A percentile compares a stretch with the other conserved stretches of the same genome.
These are phyloP conservation scores for Dryas drummondii DNA, from an alignment of 306 rosid genomes.

Conservation along the genomic window DNA sequence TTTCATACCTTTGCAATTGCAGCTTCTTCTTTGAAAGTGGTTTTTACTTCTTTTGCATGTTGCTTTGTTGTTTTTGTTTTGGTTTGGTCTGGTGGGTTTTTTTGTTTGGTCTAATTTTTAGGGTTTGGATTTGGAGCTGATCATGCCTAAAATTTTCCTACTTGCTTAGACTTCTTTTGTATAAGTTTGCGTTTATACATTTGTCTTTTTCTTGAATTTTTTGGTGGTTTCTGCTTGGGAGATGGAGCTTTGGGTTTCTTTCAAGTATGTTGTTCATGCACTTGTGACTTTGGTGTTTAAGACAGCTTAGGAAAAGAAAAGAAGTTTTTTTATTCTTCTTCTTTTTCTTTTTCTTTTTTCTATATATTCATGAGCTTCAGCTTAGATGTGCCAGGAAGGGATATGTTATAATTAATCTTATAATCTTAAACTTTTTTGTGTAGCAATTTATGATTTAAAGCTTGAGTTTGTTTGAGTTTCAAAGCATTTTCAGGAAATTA, in stretches of 20 bases:
- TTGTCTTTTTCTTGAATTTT: background rate
- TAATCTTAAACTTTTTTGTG: background rate
- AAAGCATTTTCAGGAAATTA: background rate
- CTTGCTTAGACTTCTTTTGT: background rate
- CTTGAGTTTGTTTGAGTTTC: background rate
- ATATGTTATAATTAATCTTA: background rate
- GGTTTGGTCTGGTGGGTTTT: background rate
- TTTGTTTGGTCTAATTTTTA: background rate
- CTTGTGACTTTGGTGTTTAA: too few species aligned
- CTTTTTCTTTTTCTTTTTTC: too few species aligned
- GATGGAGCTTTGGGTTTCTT: background rate
- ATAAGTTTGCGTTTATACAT: background rate
- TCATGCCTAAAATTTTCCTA: background rate
- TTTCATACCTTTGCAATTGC: background rate
- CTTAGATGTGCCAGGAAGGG: background rate
- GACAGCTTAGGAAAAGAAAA: background rate
- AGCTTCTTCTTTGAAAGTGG: conserved; percentile 1
- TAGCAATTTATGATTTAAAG: background rate
- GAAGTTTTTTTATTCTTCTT: background rate
- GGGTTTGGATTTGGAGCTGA: conserved; percentile 8
- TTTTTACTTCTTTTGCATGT: conserved; percentile 2
- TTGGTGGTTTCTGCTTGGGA: background rate
- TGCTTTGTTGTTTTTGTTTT: background rate
- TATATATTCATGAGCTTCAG: background rate
- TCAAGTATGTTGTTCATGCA: background rate